phyloP scores from a whole-genome alignment of 106 monocot species.

The Dendrobium nobile region DNA sequence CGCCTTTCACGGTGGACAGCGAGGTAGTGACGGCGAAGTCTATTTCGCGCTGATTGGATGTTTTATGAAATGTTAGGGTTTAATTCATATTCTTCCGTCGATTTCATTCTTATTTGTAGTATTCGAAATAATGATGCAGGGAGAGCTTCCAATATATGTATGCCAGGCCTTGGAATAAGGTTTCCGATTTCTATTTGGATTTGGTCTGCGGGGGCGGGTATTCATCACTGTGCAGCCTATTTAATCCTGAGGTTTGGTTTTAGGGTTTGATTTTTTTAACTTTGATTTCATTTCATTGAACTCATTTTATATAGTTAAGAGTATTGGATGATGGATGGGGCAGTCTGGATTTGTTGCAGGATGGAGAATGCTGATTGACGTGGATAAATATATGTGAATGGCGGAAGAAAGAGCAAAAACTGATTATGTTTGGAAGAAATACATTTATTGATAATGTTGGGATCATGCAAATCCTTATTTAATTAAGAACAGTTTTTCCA shows the following conservation, averaged over 20 bases:
- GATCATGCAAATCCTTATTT: neutral
- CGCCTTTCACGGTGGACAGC: conserved; percentile 55
- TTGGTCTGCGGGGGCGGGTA: conserved; percentile 33
- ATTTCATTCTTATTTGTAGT: neutral
- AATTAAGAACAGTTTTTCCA: neutral
- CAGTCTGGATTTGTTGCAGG: neutral
- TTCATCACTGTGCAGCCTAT: conserved; percentile 32
- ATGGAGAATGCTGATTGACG: neutral
- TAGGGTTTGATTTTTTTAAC: neutral
- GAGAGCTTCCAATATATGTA: conserved; percentile 80
- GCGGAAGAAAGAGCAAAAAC: neutral
- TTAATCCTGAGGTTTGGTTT: conserved; percentile 16
- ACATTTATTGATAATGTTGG: neutral
- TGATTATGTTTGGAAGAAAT: neutral
- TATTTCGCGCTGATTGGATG: neutral
- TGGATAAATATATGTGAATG: neutral
- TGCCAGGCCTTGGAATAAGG: conserved; percentile 53
- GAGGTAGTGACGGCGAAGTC: conserved; percentile 23
- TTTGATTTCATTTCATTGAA: neutral
- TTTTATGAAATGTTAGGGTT: neutral
- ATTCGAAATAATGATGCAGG: conserved; percentile 10
- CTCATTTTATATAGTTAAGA: neutral
- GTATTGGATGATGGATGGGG: neutral
- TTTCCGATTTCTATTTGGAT: conserved; percentile 63
- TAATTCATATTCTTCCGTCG: neutral